Base-by-base conservation (phyloP, 345 rosid species). In the Schrenkiella parvula region DNA sequence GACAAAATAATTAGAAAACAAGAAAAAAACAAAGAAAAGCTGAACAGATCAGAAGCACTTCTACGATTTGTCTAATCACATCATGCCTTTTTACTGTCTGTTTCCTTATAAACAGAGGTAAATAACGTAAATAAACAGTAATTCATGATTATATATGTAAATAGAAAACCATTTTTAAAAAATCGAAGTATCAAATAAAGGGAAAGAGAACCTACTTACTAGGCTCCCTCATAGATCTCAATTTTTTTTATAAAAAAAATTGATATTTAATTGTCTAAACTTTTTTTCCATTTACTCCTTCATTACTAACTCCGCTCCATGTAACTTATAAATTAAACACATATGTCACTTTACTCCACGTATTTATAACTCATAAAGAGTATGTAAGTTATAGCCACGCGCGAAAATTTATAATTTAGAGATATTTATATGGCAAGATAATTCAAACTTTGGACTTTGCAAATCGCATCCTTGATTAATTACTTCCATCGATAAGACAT, bases 1-100 rank as follows among this genome's bases (percentile, higher is more conserved):
- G 70, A 72, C 70, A 52, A 72, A 31, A 62, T 29, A 7, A 42
- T 31, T 42, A 68, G 32, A 57, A 28, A 42, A 41, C 26, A 38
- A 29, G n/a, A 17, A 13, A n/a, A n/a, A 4, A 50, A 43, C 25
- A 48, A 31, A 41, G n/a, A n/a, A 64, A 72, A 72, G 17, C 64
- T 44, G 77, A 72, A 34, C 57, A 25, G 29, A 54, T 64, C 71
- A 64, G 65, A 72, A 23, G 71, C 71, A 73, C 64, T 64, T 44
- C 50, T 8, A 3, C 58, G 77, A 72, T 44, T 23, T 34, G 77
- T 64, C 73, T 35, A 44, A 69, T 69, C 76, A 31, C 47, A 72
- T 72, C 76, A 13, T 13, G 10, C 52, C 19, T 15, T 62, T 60
- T 39, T 19, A 58, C 46, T n/a, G 19, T 60, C 41, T 37, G 9